Evolutionary conservation across 768 basidiomycete genomes (phyloP).

Genomic region (Chalciporus pseudorubinellus): DNA sequence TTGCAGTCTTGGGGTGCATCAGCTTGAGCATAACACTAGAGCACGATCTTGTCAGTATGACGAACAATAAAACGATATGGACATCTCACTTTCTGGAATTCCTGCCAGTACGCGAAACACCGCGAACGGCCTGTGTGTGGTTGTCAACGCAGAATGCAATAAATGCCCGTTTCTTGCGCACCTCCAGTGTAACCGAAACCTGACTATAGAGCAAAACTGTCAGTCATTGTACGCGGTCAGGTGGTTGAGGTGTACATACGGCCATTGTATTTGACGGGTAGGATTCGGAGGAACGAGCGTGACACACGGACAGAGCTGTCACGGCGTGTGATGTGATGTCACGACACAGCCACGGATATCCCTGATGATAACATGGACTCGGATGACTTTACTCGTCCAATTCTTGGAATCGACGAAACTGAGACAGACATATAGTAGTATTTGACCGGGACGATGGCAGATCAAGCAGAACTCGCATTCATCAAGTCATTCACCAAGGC

Average conservation of each 20-base stretch:
- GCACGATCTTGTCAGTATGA: constrained; percentile 5
- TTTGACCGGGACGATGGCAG: constrained; percentile 42
- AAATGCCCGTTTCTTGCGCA: constrained; percentile 24
- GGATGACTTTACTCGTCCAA: not conserved
- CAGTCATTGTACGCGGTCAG: constrained; percentile 4
- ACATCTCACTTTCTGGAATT: constrained; percentile 64
- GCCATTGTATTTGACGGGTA: constrained; percentile 33
- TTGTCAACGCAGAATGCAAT: constrained; percentile 1
- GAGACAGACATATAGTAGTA: not conserved
- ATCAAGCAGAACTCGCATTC: constrained; percentile 59
- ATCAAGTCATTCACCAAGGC: constrained; percentile 63
- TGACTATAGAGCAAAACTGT: constrained; percentile 41
- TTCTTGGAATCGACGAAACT: not conserved
- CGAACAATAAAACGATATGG: not conserved
- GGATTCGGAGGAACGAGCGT: constrained; percentile 13
- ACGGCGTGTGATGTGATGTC: constrained; percentile 17
- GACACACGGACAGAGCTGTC: constrained; percentile 16
- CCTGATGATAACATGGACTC: too few relatives aligned
- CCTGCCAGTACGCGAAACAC: constrained; percentile 92
- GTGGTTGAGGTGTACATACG: constrained; percentile 24
- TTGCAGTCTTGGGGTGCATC: constrained; percentile 74
- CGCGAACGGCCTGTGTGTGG: constrained; percentile 63
- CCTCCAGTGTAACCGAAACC: constrained; percentile 66
- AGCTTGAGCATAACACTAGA: constrained; percentile 81
- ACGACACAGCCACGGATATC: constrained; percentile 24